Evolutionary conservation across 352 stramenopile genomes (phyloP), one percentile per base, ranked within the genome.

Genomic region (Thraustochytrium striatum): DNA sequence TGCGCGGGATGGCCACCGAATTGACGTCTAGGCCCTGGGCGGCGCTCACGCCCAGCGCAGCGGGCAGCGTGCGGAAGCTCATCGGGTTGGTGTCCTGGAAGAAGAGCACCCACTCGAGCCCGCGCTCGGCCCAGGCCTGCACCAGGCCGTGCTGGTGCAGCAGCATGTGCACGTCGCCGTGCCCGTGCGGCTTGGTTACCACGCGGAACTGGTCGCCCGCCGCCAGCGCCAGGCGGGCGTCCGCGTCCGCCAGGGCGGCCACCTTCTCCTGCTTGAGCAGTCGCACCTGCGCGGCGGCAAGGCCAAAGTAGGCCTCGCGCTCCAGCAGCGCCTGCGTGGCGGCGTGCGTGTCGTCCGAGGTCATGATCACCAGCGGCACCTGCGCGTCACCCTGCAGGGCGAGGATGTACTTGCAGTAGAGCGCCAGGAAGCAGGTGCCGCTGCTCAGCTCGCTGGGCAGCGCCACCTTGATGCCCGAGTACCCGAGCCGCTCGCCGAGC

Each of bases 211-310:
- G 62, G 83, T 88, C 81, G 28, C 85, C 41, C 55, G 83, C 83
- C 38, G 92, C 86, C 39, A 91, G 83, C 30, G 88, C 91, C 36
- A 98, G 85, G 43, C 87, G 84, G 1, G 92, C 90, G 79, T 89
- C 87, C 28, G 89, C 86, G 82, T 95, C 87, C 35, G 85, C 85
- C 1, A 97, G 79, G 21, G 90, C 90, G 5, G 95, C 88, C 36
- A 99, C 96, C 78, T 97, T 98, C 72, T 98, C 95, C 85, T 99
- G 96, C 82, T 96, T 98, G 47, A 99, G 91, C 78, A 99, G 90
- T 21, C 87, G 91, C 9, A 99, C 84, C 82, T 98, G 92, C 3
- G 86, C 87, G 3, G 88, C 75, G 0, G 89, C 84, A 86, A 98
- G 91, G 13, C 94, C 95, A 84, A 98, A 99, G 83, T 96, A 93